Conservation (phyloP, 768 basidiomycete genomes). For the Tubosaeta brunneosetosa region DNA sequence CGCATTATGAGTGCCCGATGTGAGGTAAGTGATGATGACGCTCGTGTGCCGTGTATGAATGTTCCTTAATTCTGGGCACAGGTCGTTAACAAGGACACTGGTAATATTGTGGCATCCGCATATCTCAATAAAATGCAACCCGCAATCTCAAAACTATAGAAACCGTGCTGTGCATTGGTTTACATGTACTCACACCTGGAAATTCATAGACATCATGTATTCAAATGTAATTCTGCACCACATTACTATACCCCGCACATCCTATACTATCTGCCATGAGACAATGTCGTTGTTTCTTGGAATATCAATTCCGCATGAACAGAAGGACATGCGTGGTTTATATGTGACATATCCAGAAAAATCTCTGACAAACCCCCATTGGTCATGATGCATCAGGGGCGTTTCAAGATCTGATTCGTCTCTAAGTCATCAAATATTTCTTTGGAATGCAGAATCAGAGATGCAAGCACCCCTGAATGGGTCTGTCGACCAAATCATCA, state of each 20-base stretch:
- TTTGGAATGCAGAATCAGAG: not conserved
- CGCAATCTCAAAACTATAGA: constrained; percentile 41
- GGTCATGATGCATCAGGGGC: not conserved
- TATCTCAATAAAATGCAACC: constrained; percentile 76
- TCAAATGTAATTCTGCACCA: constrained; percentile 15
- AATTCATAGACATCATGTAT: constrained; percentile 24
- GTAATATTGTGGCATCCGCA: constrained; percentile 59
- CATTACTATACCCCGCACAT: constrained; percentile 14
- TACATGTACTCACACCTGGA: constrained; percentile 6
- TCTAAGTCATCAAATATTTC: not conserved
- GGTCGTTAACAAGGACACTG: constrained; percentile 57
- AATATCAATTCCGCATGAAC: not conserved
- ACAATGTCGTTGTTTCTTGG: constrained; percentile 4
- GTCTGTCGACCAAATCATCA: too few relatives aligned
- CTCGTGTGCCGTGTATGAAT: not conserved
- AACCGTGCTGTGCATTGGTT: constrained; percentile 3
- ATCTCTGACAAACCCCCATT: not conserved
- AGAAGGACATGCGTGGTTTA: not conserved
- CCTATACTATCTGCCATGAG: constrained; percentile 17
- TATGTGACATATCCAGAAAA: not conserved
- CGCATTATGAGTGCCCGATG: constrained; percentile 68
- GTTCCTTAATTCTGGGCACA: constrained; percentile 21
- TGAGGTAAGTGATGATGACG: constrained; percentile 43
- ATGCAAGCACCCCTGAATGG: not conserved
- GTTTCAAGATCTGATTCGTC: not conserved